phyloP scores from a whole-genome alignment of 768 basidiomycete genomes.

The Psilocybe cyanescens region DNA sequence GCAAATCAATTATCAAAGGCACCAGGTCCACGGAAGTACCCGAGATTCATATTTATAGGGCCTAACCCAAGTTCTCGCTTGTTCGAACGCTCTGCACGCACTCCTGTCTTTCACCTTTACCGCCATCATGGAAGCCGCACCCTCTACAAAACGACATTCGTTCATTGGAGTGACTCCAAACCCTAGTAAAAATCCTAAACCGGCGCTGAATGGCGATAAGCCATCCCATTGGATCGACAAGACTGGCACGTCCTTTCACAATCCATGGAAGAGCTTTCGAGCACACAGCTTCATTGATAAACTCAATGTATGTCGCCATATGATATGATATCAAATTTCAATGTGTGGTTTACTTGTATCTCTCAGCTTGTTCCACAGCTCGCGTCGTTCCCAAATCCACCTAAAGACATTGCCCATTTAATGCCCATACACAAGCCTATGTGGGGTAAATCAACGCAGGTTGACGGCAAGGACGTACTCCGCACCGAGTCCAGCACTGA shows the following conservation, averaged over 20 bases:
- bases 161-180: constrained; percentile 8
- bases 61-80: no score
- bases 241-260: constrained; percentile 24
- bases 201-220: constrained; percentile 13
- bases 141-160: neutral
- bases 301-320: constrained; percentile 16
- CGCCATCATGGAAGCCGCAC: constrained; percentile 2
- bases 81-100: no score
- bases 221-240: constrained; percentile 31
- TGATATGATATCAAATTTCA: neutral
- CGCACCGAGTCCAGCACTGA: constrained; percentile 26
- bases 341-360: neutral
- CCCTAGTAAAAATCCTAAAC: constrained; percentile 17
- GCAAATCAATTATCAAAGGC: no score
- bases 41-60: no score
- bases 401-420: constrained; percentile 19
- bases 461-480: neutral
- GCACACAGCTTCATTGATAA: constrained; percentile 18
- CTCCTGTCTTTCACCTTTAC: no score
- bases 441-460: constrained; percentile 29
- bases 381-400: constrained; percentile 15
- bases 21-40: no score
- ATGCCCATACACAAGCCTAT: constrained; percentile 41
- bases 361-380: constrained; percentile 11
- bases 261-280: constrained; percentile 34